Percentiles rank a stretch among this genome's conserved stretches.
Conservation (phyloP, 129 eudicot genomes). For the Solidago caesia region DNA sequence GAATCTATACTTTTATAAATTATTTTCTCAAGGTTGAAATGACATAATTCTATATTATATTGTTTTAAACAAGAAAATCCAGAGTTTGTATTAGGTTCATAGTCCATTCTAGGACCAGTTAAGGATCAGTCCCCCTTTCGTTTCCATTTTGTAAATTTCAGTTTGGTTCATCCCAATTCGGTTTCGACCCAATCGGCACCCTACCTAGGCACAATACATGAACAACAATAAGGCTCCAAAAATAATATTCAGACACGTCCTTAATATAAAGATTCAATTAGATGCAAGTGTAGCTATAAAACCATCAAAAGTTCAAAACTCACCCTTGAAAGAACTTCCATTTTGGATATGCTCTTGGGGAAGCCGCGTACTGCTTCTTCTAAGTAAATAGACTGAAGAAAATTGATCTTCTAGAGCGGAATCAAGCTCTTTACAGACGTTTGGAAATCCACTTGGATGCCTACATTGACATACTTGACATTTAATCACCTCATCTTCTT, state of each 20-base stretch:
- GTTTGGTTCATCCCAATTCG: background rate
- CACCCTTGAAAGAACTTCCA: slow-evolving; percentile 37
- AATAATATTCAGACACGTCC: background rate
- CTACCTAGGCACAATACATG: background rate
- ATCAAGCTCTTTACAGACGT: slow-evolving; percentile 63
- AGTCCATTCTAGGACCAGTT: background rate
- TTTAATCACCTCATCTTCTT: slow-evolving; percentile 40
- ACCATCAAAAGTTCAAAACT: slow-evolving; percentile 18
- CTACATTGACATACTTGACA: slow-evolving; percentile 59
- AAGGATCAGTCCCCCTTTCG: background rate
- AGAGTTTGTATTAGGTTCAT: background rate
- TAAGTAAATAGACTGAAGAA: slow-evolving; percentile 49
- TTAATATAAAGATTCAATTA: no score
- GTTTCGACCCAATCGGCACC: background rate
- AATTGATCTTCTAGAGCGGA: slow-evolving; percentile 58
- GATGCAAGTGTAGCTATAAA: background rate
- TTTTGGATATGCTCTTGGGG: slow-evolving; percentile 31
- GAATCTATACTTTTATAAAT: background rate
- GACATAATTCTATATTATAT: no score
- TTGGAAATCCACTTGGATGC: slow-evolving; percentile 67
- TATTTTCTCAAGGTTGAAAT: background rate
- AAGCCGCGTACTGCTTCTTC: slow-evolving; percentile 40
- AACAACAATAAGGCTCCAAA: background rate
- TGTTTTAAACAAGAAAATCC: background rate
- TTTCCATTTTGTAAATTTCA: background rate